These are phyloP conservation scores for Digitaria exilis DNA, from an alignment of 202 grass and related monocot species.

Conservation along the genomic window DNA sequence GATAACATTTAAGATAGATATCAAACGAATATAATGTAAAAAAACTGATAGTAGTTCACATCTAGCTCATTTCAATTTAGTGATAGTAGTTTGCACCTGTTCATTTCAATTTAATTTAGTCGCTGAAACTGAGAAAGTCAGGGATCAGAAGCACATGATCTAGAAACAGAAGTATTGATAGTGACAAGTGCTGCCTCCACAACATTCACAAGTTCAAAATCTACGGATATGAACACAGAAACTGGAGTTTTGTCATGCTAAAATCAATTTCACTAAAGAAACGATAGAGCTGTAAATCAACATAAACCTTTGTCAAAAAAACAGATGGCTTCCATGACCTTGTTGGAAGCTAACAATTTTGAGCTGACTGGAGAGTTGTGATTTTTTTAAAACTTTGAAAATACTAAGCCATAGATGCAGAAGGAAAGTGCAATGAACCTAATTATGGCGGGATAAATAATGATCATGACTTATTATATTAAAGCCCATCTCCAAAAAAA, in stretches of 20 bases:
- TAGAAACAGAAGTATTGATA: not conserved
- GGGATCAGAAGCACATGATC: too few relatives aligned
- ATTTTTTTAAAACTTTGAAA: not conserved
- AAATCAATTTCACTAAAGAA: not conserved
- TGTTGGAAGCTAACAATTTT: not conserved
- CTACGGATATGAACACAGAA: not conserved
- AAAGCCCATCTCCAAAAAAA: not conserved
- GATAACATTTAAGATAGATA: too few relatives aligned
- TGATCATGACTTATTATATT: not conserved
- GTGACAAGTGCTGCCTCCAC: not conserved
- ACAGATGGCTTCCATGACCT: not conserved
- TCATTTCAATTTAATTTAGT: not conserved
- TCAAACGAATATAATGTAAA: not conserved
- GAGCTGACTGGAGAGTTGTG: not conserved
- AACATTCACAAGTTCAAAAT: not conserved
- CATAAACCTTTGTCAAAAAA: too few relatives aligned
- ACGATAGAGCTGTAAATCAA: too few relatives aligned
- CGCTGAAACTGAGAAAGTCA: too few relatives aligned
- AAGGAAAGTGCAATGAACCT: not conserved
- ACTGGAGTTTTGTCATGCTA: not conserved
- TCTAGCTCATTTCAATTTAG: not conserved
- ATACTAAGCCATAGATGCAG: not conserved
- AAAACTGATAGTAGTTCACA: not conserved
- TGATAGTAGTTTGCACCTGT: not conserved
- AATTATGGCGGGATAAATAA: not conserved